Percentiles rank a stretch among this genome's conserved stretches.
Evolutionary conservation across 768 basidiomycete species (phyloP).

Genomic region (Mycena capillaripes): DNA sequence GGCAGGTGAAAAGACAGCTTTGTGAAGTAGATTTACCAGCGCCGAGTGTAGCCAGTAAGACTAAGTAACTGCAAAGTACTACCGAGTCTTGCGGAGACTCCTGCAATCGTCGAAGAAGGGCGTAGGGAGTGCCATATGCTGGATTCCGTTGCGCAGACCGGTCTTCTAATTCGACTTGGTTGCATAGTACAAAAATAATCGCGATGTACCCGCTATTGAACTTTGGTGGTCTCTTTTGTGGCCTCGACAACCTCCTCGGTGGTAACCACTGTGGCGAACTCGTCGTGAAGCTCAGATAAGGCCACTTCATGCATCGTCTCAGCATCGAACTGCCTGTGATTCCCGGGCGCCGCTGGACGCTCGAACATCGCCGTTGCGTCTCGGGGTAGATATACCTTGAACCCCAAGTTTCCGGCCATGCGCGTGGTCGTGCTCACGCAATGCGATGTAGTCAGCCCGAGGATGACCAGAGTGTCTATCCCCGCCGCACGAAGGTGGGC

Average conservation of each 20-base stretch:
- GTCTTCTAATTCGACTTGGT: no score
- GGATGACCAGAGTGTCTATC: constrained; percentile 40
- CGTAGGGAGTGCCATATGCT: no score
- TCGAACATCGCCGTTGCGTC: constrained; percentile 43
- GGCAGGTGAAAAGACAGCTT: no score
- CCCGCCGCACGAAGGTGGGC: constrained; percentile 29
- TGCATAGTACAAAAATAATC: no score
- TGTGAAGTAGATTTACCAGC: no score
- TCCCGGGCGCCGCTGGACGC: constrained; percentile 33
- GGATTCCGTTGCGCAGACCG: no score
- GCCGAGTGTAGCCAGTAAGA: no score
- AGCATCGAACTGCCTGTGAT: constrained; percentile 35
- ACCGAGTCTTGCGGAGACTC: no score
- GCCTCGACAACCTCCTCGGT: constrained; percentile 31
- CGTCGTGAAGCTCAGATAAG: constrained; percentile 40
- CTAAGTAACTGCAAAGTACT: no score
- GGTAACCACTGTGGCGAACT: constrained; percentile 41
- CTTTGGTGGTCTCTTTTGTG: neutral
- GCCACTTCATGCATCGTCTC: constrained; percentile 43
- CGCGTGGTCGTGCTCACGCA: constrained; percentile 43
- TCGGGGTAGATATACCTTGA: constrained; percentile 36
- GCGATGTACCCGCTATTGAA: no score
- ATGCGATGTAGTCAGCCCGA: constrained; percentile 40
- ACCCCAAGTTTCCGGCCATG: constrained; percentile 43
- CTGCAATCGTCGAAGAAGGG: no score